Evolutionary conservation across 31 red algal species (phyloP).

Genomic region (Odonthalia washingtoniensis): DNA sequence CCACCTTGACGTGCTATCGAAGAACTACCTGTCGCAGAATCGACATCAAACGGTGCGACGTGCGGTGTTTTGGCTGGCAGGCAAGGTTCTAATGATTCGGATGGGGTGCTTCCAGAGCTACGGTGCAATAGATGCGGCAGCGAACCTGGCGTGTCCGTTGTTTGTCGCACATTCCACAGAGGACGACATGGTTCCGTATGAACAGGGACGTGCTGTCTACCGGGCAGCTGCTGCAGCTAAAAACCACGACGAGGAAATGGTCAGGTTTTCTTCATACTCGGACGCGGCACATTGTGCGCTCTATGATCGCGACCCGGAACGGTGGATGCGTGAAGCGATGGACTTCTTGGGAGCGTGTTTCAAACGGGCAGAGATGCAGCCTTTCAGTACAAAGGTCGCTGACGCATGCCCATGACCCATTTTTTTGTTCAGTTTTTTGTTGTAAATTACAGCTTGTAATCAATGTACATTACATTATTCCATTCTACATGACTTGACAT

Average conservation of each 20-base stretch:
- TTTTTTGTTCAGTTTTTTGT: too few species aligned
- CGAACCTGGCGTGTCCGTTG: slow-evolving; percentile 65
- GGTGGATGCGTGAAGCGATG: slow-evolving; percentile 66
- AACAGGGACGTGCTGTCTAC: slow-evolving; percentile 77
- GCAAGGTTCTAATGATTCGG: slow-evolving; percentile 84
- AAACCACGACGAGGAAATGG: background rate
- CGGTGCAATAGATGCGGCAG: slow-evolving; percentile 81
- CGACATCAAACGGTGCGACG: slow-evolving; percentile 79
- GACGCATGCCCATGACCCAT: too few species aligned
- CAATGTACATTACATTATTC: too few species aligned
- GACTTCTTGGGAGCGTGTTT: slow-evolving; percentile 59
- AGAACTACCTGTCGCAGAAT: slow-evolving; percentile 89
- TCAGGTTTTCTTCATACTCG: slow-evolving; percentile 53
- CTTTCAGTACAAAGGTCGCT: too few species aligned
- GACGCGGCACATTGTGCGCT: slow-evolving; percentile 96
- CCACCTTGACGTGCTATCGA: slow-evolving; percentile 73
- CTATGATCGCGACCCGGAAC: slow-evolving; percentile 88
- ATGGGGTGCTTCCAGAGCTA: slow-evolving; percentile 66
- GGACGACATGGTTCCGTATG: slow-evolving; percentile 94
- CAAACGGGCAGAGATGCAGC: background rate
- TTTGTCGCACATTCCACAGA: slow-evolving; percentile 88
- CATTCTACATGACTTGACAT: too few species aligned
- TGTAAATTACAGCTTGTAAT: too few species aligned
- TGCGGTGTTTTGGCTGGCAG: slow-evolving; percentile 81
- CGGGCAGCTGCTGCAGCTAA: slow-evolving; percentile 57